Base-by-base conservation (phyloP, 306 rosid species). In the Luffa aegyptiaca region DNA sequence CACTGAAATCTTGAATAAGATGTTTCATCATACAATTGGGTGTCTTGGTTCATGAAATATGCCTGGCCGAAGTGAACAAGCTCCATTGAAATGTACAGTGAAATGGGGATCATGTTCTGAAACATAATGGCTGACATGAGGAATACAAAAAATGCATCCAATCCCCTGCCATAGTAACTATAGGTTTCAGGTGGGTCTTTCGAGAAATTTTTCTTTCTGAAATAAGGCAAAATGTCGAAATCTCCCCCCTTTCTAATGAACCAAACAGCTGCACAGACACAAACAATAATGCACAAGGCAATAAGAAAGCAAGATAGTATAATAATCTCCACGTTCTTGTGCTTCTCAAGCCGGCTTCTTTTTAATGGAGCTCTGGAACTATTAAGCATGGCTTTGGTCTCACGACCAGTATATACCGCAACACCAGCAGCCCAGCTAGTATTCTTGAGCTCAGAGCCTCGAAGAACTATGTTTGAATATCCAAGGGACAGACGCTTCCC, bases 61-160 rank as follows among this genome's bases (percentile, higher is more conserved):
- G 94, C 98, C 90, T 94, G 98, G 79, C 96, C 97, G 31, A 93
- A 85, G 14, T 97, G 92, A 8, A 92, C 98, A 84, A 93, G 97
- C 80, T 93, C 98, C 97, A 94, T 88, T 14, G 98, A 94, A 81
- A 94, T 89, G 90, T 94, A 94, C 85, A 94, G 82, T 0, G 97
- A 89, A 81, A 94, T 94, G 17, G 98, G 98, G 73, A 94, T 94
- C 98, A 94, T 94, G 77, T 92, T 79, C 88, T 94, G 98, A 86
- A 81, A 94, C 52, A 94, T 96, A 76, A 94, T 94, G 81, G 92
- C 85, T 56, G 97, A 86, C 98, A 88, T 94, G 78, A 94, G 97
- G 88, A 94, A 94, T 14, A 95, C 86, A 87, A 94, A 92, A 45
- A 90, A 3, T 13, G 86, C 87, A 80, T 94, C 97, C 82, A 69